Conservation (phyloP, 2,329 filamentous ascomycete species). For the Aspergillus uvarum region DNA sequence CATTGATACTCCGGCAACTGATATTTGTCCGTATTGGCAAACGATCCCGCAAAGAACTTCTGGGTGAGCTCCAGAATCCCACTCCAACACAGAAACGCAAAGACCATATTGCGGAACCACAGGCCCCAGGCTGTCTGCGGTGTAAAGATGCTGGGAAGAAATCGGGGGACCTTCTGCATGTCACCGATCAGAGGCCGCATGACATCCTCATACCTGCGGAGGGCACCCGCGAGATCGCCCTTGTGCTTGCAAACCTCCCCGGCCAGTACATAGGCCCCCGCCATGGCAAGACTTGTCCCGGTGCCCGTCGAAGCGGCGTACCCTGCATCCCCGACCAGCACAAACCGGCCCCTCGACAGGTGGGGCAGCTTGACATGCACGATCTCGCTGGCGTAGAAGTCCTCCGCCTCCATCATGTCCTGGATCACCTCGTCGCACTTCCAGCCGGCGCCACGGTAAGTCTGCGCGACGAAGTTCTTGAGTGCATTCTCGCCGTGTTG, state of each 20-base stretch:
- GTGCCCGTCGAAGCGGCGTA: background rate
- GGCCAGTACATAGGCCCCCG: background rate
- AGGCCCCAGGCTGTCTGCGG: constrained; percentile 1
- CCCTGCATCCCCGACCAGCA: constrained; percentile 2
- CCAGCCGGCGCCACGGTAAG: background rate
- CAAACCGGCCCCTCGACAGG: background rate
- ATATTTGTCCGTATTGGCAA: background rate
- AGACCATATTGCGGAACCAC: background rate
- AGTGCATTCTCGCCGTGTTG: background rate
- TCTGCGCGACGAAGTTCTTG: background rate
- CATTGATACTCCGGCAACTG: background rate
- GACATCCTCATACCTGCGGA: background rate
- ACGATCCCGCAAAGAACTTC: background rate
- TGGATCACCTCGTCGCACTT: constrained; percentile 1
- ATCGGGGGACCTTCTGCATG: background rate
- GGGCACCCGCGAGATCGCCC: background rate
- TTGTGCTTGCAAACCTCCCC: background rate
- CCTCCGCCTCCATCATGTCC: background rate
- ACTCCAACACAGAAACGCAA: background rate
- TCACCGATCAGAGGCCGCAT: background rate
- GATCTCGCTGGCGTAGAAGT: background rate
- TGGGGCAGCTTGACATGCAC: background rate
- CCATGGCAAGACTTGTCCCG: constrained; percentile 1
- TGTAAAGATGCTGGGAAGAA: background rate
- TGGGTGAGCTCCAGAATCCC: background rate